These are phyloP conservation scores for Sarocladiaceae sp. DNA, from an alignment of 2,329 filamentous ascomycete species.

Conservation along the genomic window DNA sequence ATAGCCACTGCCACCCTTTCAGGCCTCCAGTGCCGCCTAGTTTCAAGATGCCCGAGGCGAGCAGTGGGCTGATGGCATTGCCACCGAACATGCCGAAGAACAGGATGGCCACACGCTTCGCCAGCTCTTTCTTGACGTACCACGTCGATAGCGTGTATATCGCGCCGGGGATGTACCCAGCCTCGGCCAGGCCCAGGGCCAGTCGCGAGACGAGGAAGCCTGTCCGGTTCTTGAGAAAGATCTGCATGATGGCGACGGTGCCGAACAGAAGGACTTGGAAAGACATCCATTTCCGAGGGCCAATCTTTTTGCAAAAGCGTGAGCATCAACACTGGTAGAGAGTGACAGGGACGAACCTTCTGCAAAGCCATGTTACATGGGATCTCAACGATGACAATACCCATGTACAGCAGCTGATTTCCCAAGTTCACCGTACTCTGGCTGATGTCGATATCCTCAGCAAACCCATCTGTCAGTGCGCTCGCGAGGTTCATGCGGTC, in stretches of 20 bases:
- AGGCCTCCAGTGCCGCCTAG: slow-evolving; percentile 34
- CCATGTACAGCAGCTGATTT: slow-evolving; percentile 47
- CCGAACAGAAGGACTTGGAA: slow-evolving; percentile 43
- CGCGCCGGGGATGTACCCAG: slow-evolving; percentile 43
- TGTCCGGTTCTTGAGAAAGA: slow-evolving; percentile 32
- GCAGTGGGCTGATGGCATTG: slow-evolving; percentile 40
- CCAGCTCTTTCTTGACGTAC: slow-evolving; percentile 40
- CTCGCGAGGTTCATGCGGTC: slow-evolving; percentile 48
- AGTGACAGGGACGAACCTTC: slow-evolving; percentile 13
- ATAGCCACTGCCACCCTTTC: slow-evolving; percentile 33
- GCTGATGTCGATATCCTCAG: slow-evolving; percentile 32
- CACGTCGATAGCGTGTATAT: slow-evolving; percentile 36
- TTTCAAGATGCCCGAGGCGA: slow-evolving; percentile 41
- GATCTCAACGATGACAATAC: slow-evolving; percentile 43
- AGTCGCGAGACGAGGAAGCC: slow-evolving; percentile 39
- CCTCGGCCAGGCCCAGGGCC: slow-evolving; percentile 41
- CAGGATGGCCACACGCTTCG: slow-evolving; percentile 40
- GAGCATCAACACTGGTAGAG: background rate
- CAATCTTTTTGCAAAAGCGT: slow-evolving; percentile 24
- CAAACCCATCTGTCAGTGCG: slow-evolving; percentile 42
- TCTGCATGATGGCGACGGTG: slow-evolving; percentile 36
- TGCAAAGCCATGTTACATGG: slow-evolving; percentile 42
- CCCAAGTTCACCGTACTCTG: slow-evolving; percentile 45
- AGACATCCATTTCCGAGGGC: slow-evolving; percentile 42
- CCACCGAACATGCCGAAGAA: slow-evolving; percentile 50